Evolutionary conservation across 2,329 filamentous ascomycete species (phyloP).

Genomic region (Rhynchosporium graminicola): DNA sequence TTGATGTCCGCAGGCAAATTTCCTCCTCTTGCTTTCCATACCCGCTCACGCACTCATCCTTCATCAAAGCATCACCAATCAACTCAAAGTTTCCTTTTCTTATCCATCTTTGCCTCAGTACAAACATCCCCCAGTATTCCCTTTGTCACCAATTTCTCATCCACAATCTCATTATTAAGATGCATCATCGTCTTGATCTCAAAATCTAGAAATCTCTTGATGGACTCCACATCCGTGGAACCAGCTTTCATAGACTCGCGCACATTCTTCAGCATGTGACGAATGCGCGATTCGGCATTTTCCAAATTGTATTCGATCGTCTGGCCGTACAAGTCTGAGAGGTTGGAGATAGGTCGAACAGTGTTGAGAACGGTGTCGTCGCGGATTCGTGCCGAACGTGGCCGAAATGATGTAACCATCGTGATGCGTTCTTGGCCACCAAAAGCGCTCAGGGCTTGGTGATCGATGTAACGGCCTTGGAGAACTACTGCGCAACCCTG

Average conservation of each 20-base stretch:
- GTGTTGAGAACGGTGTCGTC: conserved; percentile 46
- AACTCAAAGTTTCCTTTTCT: conserved; percentile 21
- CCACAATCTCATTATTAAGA: conserved; percentile 41
- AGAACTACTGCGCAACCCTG: conserved; percentile 47
- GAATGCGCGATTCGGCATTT: conserved; percentile 42
- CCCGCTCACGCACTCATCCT: background rate
- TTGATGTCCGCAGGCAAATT: conserved; percentile 1
- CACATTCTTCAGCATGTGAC: conserved; percentile 40
- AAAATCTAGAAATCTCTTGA: conserved; percentile 43
- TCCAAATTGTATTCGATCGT: conserved; percentile 45
- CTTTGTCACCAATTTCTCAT: conserved; percentile 37
- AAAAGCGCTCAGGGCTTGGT: conserved; percentile 46
- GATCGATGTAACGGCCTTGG: conserved; percentile 49
- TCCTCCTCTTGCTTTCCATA: background rate
- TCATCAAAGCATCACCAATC: background rate
- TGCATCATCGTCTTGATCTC: conserved; percentile 39
- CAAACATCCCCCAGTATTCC: conserved; percentile 37
- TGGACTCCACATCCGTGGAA: conserved; percentile 40
- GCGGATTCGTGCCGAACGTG: conserved; percentile 43
- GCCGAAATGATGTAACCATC: conserved; percentile 49
- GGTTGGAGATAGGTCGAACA: conserved; percentile 43
- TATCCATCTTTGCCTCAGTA: conserved; percentile 30
- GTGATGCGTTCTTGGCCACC: conserved; percentile 49
- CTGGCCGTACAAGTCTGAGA: conserved; percentile 44
- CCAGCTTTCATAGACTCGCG: conserved; percentile 41